Evolutionary conservation across 495 filamentous ascomycete species (phyloP).

Genomic region (Xylaria intraflava): DNA sequence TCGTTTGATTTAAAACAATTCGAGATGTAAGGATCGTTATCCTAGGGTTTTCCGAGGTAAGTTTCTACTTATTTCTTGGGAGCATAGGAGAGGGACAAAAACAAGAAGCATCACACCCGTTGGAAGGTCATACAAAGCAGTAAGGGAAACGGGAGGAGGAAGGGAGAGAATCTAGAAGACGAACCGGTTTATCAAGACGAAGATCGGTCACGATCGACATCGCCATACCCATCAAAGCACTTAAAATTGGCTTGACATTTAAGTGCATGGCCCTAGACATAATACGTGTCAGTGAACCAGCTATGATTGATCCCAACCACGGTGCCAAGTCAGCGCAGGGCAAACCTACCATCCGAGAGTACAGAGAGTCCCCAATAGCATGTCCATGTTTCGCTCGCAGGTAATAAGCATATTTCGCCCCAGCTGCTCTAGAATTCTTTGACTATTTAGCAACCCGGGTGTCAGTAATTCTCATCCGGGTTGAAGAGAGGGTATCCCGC

Average conservation of each 20-base stretch:
- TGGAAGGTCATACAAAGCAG: no score
- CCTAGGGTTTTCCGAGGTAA: conserved; percentile 14
- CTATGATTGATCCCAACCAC: background rate
- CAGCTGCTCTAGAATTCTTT: conserved; percentile 34
- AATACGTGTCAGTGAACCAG: background rate
- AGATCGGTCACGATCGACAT: conserved; percentile 49
- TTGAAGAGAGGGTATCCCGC: no score
- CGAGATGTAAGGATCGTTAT: conserved; percentile 12
- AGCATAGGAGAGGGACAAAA: no score
- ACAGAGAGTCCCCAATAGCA: conserved; percentile 43
- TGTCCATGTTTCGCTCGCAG: conserved; percentile 39
- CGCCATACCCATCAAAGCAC: conserved; percentile 43
- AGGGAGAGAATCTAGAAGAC: background rate
- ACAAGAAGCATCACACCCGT: background rate
- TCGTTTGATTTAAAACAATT: conserved; percentile 22
- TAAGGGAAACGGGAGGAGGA: background rate
- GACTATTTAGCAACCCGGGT: conserved; percentile 1
- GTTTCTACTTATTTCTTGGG: background rate
- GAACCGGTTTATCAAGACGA: conserved; percentile 44
- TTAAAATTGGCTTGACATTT: conserved; percentile 31
- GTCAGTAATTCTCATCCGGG: background rate
- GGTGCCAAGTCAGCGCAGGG: background rate
- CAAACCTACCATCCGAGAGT: conserved; percentile 38
- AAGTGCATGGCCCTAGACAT: conserved; percentile 22
- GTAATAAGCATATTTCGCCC: conserved; percentile 39